Evolutionary conservation across 805 yeast genomes (phyloP).

Genomic region (Saccharomycopsis synnaedendra): DNA sequence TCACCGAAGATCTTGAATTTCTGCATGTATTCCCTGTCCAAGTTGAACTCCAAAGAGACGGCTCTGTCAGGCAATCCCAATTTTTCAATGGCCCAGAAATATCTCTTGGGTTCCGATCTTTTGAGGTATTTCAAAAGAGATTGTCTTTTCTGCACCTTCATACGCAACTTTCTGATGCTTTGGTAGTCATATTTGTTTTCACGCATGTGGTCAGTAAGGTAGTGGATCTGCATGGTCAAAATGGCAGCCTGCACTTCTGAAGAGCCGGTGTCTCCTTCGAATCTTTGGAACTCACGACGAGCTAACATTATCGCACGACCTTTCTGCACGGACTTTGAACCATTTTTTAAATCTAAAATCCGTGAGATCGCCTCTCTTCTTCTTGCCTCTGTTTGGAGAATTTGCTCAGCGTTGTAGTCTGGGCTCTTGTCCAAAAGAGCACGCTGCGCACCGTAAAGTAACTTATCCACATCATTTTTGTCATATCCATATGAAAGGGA

Average conservation of each 20-base stretch:
- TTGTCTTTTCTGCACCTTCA: conserved; percentile 85
- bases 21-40: conserved; percentile 70
- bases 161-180: conserved; percentile 61
- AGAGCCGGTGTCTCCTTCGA: conserved; percentile 88
- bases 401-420: conserved; percentile 18
- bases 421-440: conserved; percentile 32
- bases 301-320: conserved; percentile 56
- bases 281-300: conserved; percentile 65
- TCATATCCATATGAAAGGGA: conserved; percentile 51
- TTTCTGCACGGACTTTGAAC: conserved; percentile 45
- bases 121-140: conserved; percentile 72
- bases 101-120: conserved; percentile 66
- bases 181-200: conserved; percentile 60
- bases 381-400: conserved; percentile 32
- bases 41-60: conserved; percentile 67
- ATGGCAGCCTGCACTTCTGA: conserved; percentile 95
- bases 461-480: conserved; percentile 57
- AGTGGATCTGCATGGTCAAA: conserved; percentile 69
- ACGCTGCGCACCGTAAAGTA: conserved; percentile 68
- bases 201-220: conserved; percentile 61
- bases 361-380: conserved; percentile 63
- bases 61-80: conserved; percentile 78
- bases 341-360: conserved; percentile 63
- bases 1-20: conserved; percentile 73
- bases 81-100: conserved; percentile 78